These are phyloP conservation scores for Leptomonas pyrrhocoris DNA, from an alignment of 208 protist genomes.

Conservation along the genomic window DNA sequence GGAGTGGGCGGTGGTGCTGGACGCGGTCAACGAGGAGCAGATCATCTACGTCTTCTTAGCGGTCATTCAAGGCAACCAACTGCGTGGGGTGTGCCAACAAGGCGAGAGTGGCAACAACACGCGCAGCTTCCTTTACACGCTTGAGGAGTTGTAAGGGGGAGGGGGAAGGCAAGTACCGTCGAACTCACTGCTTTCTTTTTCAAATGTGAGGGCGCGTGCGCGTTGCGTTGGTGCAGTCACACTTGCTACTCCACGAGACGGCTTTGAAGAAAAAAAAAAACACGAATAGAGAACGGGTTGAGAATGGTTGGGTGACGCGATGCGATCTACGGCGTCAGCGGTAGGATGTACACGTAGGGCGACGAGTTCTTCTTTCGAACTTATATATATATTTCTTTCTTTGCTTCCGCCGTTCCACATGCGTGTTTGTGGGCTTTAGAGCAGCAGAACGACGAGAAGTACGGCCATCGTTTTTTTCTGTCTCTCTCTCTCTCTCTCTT, in stretches of 20 bases:
- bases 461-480: too few species aligned
- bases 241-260: not conserved
- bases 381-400: slow-evolving; percentile 20
- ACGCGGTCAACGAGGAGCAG: slow-evolving; percentile 54
- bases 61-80: slow-evolving; percentile 84
- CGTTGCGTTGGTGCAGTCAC: not conserved
- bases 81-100: slow-evolving; percentile 81
- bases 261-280: not conserved
- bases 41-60: slow-evolving; percentile 84
- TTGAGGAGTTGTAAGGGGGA: slow-evolving; percentile 76
- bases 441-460: too few species aligned
- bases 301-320: not conserved
- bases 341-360: not conserved
- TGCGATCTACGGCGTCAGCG: not conserved
- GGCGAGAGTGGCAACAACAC: slow-evolving; percentile 55
- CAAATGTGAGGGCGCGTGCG: not conserved
- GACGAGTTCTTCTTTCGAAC: slow-evolving; percentile 1
- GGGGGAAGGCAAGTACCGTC: not conserved
- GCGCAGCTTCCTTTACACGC: slow-evolving; percentile 80
- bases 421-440: not conserved
- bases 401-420: not conserved
- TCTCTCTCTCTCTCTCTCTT: too few species aligned
- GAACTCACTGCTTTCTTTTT: not conserved
- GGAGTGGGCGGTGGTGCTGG: slow-evolving; percentile 83
- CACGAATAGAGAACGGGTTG: not conserved